phyloP scores from a whole-genome alignment of 345 rosid species.

The Populus nigra region DNA sequence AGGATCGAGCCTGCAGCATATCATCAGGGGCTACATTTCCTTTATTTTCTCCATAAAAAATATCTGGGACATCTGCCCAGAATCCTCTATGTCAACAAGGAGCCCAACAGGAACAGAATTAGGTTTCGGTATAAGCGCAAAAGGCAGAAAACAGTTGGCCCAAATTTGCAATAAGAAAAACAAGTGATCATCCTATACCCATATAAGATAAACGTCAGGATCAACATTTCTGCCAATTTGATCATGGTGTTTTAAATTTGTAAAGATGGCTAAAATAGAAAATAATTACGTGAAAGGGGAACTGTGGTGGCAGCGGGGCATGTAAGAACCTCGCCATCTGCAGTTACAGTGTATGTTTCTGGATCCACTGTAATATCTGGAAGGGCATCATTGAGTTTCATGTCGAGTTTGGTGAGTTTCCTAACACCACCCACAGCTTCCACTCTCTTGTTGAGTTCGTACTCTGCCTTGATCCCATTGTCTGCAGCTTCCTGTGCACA shows the following conservation, averaged over 20 bases:
- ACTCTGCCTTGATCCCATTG: conserved; percentile 49
- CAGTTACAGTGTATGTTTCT: conserved; percentile 72
- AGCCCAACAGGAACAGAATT: too few relatives aligned
- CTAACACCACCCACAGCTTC: conserved; percentile 74
- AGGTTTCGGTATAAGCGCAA: too few relatives aligned
- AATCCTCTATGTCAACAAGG: too few relatives aligned
- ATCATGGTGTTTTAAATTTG: neutral
- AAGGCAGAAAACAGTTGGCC: too few relatives aligned
- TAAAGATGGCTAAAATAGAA: conserved; percentile 55
- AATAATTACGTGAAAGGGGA: conserved; percentile 86
- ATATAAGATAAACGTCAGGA: too few relatives aligned
- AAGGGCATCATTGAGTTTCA: conserved; percentile 85
- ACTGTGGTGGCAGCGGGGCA: conserved; percentile 70
- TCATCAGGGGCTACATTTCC: too few relatives aligned
- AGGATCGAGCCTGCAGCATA: too few relatives aligned
- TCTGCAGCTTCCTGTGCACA: conserved; percentile 54
- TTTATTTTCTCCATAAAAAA: too few relatives aligned
- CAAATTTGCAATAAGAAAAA: too few relatives aligned
- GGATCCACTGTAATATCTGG: conserved; percentile 81
- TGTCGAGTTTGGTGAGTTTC: conserved; percentile 73
- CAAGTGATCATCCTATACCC: too few relatives aligned
- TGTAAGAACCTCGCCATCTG: conserved; percentile 56
- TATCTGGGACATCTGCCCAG: too few relatives aligned
- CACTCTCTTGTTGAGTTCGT: conserved; percentile 70
- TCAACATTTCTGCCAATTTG: neutral